Conservation (phyloP, 1,139 yeast genomes). For the Taphrina communis region DNA sequence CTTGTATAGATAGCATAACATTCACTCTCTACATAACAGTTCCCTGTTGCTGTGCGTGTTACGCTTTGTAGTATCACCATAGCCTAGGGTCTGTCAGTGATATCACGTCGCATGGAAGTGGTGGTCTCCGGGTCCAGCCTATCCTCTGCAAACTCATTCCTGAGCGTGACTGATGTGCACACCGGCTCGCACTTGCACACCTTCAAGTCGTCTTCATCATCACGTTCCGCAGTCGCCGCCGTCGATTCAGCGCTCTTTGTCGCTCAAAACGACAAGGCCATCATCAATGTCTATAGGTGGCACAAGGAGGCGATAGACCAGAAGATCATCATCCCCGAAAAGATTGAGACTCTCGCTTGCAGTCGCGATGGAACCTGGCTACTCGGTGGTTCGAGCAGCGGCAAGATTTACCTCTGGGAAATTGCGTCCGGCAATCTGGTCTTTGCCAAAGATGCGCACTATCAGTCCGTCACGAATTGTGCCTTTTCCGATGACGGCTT, state of each 20-base stretch:
- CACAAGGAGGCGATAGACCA: constrained; percentile 84
- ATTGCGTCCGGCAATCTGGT: constrained; percentile 75
- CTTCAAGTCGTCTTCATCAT: constrained; percentile 42
- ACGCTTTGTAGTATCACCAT: too few species aligned
- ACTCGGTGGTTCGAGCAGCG: constrained; percentile 70
- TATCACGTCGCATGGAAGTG: constrained; percentile 17
- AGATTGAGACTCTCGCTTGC: constrained; percentile 63
- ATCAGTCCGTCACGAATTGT: constrained; percentile 70
- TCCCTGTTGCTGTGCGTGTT: too few species aligned
- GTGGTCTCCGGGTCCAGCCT: constrained; percentile 12
- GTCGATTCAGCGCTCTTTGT: constrained; percentile 36
- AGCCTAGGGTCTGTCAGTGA: too few species aligned
- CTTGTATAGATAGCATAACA: too few species aligned
- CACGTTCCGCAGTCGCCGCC: background rate
- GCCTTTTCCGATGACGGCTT: constrained; percentile 69
- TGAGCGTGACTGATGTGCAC: constrained; percentile 32
- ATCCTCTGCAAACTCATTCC: constrained; percentile 12
- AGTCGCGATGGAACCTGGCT: constrained; percentile 62
- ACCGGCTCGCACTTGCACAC: constrained; percentile 42
- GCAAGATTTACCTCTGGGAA: constrained; percentile 83
- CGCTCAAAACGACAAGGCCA: constrained; percentile 66
- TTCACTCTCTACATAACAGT: too few species aligned
- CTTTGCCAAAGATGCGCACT: constrained; percentile 80
- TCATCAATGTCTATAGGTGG: constrained; percentile 73
- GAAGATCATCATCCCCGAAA: constrained; percentile 84